Conservation (phyloP, 768 basidiomycete species). For the Boletales sp. region DNA sequence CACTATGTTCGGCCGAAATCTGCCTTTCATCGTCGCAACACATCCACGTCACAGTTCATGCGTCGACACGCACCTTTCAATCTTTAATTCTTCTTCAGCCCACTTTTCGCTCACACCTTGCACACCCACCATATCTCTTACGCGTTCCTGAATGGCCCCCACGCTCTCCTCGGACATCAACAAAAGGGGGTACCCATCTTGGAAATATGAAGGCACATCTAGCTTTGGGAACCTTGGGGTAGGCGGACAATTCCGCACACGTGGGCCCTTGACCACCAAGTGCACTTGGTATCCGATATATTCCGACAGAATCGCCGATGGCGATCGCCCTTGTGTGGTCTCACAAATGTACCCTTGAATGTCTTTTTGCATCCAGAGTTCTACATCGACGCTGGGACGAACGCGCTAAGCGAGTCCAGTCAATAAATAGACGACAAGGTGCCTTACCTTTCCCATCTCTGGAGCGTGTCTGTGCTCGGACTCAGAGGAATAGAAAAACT, state of each 20-base stretch:
- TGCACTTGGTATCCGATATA: slow-evolving; percentile 62
- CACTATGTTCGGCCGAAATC: slow-evolving; percentile 78
- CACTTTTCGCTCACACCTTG: slow-evolving; percentile 51
- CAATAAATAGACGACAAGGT: neutral
- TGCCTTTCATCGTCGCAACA: slow-evolving; percentile 23
- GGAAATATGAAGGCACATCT: slow-evolving; percentile 52
- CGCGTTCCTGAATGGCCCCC: slow-evolving; percentile 44
- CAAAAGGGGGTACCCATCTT: slow-evolving; percentile 71
- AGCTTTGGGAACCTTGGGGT: slow-evolving; percentile 57
- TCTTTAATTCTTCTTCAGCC: slow-evolving; percentile 45
- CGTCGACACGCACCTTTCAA: slow-evolving; percentile 51
- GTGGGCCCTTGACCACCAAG: slow-evolving; percentile 65
- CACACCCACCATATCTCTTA: slow-evolving; percentile 43
- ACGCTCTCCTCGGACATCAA: slow-evolving; percentile 68
- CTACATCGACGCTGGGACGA: slow-evolving; percentile 47
- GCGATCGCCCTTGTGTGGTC: slow-evolving; percentile 38
- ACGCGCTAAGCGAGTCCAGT: neutral
- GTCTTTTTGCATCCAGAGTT: slow-evolving; percentile 43
- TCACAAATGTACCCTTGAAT: slow-evolving; percentile 69
- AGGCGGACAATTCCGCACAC: slow-evolving; percentile 46
- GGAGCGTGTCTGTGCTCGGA: slow-evolving; percentile 47
- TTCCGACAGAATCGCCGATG: slow-evolving; percentile 54
- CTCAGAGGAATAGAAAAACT: slow-evolving; percentile 57
- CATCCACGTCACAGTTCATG: neutral
- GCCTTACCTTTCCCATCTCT: slow-evolving; percentile 56